Percentiles rank a stretch among this genome's conserved stretches.
Evolutionary conservation across 192 early-diverging fungal genomes (phyloP).

Genomic region (Pecoramyces ruminantium): DNA sequence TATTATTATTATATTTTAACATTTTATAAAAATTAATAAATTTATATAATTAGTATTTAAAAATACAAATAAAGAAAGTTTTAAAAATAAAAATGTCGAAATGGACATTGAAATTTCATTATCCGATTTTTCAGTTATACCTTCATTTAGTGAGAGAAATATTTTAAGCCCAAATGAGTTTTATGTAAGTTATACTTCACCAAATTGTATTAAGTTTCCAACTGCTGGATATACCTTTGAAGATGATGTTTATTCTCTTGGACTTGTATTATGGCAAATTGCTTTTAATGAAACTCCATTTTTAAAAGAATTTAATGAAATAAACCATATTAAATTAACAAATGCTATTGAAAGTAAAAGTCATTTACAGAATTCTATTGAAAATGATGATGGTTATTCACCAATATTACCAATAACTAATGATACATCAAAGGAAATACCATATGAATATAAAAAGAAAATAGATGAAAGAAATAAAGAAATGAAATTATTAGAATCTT

Average conservation of each 20-base stretch:
- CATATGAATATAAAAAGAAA: not conserved
- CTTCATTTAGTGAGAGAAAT: not conserved
- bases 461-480: not conserved
- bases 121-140: not conserved
- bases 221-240: not conserved
- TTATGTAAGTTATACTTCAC: not conserved
- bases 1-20: too few species aligned
- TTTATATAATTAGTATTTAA: not conserved
- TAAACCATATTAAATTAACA: not conserved
- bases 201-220: not conserved
- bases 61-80: not conserved
- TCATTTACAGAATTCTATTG: not conserved
- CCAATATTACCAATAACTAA: not conserved
- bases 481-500: not conserved
- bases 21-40: too few species aligned
- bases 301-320: not conserved
- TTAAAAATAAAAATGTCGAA: not conserved
- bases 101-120: not conserved
- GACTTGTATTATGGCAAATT: not conserved
- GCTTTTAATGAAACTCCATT: not conserved
- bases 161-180: not conserved
- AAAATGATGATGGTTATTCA: not conserved
- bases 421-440: not conserved
- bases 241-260: not conserved
- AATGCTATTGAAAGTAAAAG: not conserved